These are phyloP conservation scores for Cyberlindnera petersonii DNA, from an alignment of 805 yeast genomes.

Conservation along the genomic window DNA sequence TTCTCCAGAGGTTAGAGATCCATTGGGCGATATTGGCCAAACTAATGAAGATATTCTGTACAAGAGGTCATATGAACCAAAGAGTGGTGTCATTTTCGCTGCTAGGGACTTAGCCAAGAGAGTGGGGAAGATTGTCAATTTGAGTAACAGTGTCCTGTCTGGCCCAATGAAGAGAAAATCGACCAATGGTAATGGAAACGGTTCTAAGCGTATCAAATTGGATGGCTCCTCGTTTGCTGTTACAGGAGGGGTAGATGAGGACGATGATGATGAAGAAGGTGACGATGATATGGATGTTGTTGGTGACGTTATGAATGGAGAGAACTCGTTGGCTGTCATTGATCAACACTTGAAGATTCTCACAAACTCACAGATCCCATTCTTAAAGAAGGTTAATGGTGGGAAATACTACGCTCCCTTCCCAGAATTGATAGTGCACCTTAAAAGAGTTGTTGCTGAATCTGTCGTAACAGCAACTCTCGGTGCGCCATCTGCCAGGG, in stretches of 20 bases:
- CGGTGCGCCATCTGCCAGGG: conserved; percentile 64
- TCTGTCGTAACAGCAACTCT: conserved; percentile 55
- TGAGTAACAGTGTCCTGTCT: conserved; percentile 43
- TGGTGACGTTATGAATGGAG: background rate
- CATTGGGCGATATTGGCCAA: conserved; percentile 44
- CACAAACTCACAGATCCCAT: conserved; percentile 51
- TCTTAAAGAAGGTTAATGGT: conserved; percentile 54
- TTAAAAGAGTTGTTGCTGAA: conserved; percentile 51
- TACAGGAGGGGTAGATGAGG: conserved; percentile 19
- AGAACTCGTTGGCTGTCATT: conserved; percentile 29
- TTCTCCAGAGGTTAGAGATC: conserved; percentile 40
- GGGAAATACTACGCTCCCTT: conserved; percentile 63
- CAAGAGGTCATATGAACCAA: conserved; percentile 29
- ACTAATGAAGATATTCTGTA: conserved; percentile 42
- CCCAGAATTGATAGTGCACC: conserved; percentile 41
- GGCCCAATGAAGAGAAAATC: conserved; percentile 34
- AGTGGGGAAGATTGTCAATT: conserved; percentile 40
- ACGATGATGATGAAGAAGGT: conserved; percentile 26
- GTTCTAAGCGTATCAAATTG: conserved; percentile 38
- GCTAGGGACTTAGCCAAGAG: conserved; percentile 41
- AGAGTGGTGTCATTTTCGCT: conserved; percentile 32
- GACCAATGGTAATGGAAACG: conserved; percentile 12
- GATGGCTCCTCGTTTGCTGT: conserved; percentile 34
- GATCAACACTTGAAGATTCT: conserved; percentile 70
- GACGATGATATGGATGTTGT: conserved; percentile 23